Conservation (phyloP, 768 basidiomycete species). For the Podaxis sp. region DNA sequence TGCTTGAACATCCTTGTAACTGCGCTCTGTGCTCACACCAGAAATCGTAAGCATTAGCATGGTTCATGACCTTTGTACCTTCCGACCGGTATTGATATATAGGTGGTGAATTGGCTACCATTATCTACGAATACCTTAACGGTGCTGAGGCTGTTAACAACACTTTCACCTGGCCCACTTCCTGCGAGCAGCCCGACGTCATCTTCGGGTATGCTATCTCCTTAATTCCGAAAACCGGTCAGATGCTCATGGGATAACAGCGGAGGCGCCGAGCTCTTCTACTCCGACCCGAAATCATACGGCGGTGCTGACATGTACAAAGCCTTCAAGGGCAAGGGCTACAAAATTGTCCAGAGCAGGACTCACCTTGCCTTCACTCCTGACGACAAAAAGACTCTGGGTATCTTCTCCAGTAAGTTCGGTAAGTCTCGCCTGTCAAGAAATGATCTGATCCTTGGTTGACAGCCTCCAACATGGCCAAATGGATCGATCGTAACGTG, state of each 20-base stretch:
- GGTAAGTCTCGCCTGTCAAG: neutral
- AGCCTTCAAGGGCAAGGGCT: conserved; percentile 38
- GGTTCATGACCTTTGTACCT: neutral
- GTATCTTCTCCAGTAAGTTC: conserved; percentile 37
- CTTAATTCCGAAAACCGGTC: neutral
- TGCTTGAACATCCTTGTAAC: conserved; percentile 20
- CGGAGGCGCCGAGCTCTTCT: conserved; percentile 44
- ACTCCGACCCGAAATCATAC: conserved; percentile 36
- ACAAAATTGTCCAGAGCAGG: conserved; percentile 41
- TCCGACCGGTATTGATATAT: neutral
- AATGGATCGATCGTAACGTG: conserved; percentile 42
- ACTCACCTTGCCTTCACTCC: conserved; percentile 30
- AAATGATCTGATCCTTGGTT: neutral
- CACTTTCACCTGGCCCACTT: conserved; percentile 38
- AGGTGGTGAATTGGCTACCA: conserved; percentile 30
- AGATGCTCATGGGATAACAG: conserved; percentile 20
- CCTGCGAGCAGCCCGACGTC: conserved; percentile 41
- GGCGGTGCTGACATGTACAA: conserved; percentile 41
- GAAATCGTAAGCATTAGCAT: conserved; percentile 29
- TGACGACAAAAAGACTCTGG: conserved; percentile 36
- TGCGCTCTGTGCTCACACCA: conserved; percentile 41
- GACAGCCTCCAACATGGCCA: conserved; percentile 29
- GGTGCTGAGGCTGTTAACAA: conserved; percentile 31
- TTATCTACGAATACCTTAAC: conserved; percentile 39
- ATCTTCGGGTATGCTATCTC: conserved; percentile 36